These are phyloP conservation scores for Gonapodya sp. DNA, from an alignment of 192 early-diverging fungal genomes.

Conservation along the genomic window DNA sequence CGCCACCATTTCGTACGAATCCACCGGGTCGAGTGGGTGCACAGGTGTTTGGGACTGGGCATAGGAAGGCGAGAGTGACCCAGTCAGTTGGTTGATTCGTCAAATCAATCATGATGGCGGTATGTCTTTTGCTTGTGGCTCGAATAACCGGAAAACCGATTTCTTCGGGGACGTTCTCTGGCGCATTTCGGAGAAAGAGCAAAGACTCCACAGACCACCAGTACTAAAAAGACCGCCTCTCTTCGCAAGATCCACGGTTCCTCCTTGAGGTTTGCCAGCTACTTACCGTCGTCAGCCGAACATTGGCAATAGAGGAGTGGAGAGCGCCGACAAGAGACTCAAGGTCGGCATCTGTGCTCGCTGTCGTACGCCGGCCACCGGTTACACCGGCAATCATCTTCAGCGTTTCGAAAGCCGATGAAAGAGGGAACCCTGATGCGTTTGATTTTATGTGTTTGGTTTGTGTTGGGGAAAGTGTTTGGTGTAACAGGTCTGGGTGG, in stretches of 20 bases:
- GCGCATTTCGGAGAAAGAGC: too few species aligned
- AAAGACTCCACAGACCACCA: too few species aligned
- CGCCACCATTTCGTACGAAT: background rate
- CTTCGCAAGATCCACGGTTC: too few species aligned
- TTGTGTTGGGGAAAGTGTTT: background rate
- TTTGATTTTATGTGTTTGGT: background rate
- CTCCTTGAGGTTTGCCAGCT: too few species aligned
- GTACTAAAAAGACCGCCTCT: too few species aligned
- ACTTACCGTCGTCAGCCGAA: background rate
- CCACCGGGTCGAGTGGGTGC: background rate
- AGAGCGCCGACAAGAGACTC: background rate
- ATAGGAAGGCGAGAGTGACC: too few species aligned
- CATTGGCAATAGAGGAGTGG: background rate
- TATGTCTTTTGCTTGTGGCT: too few species aligned
- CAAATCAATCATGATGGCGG: too few species aligned
- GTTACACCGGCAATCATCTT: background rate
- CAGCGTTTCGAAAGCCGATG: background rate
- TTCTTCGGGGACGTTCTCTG: too few species aligned
- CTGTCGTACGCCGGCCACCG: background rate
- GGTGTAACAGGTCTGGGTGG: background rate
- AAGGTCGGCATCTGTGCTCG: background rate
- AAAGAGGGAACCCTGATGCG: too few species aligned
- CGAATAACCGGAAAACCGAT: too few species aligned
- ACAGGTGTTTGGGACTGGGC: background rate
- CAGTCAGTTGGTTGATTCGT: too few species aligned